phyloP scores from a whole-genome alignment of 2,329 filamentous ascomycete species.

The Coniochaeta sp. region DNA sequence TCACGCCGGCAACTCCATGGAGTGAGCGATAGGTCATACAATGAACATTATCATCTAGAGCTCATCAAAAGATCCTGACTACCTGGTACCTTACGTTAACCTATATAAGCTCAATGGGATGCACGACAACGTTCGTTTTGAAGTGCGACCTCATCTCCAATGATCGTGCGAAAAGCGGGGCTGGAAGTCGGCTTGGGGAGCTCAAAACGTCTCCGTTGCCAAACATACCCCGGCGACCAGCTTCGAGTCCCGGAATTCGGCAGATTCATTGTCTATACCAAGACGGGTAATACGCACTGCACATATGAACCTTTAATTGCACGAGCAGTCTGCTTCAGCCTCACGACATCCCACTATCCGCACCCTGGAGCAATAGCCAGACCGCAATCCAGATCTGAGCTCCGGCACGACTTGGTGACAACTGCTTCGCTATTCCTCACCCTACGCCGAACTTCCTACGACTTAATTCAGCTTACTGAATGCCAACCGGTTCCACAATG shows the following conservation, averaged over 20 bases:
- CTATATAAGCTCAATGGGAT: too few relatives aligned
- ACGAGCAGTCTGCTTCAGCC: not conserved
- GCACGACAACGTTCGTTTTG: not conserved
- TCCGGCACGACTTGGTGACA: not conserved
- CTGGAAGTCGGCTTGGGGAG: not conserved
- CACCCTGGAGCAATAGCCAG: not conserved
- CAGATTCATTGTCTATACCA: not conserved
- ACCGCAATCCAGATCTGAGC: not conserved
- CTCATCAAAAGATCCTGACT: too few relatives aligned
- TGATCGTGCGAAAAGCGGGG: not conserved
- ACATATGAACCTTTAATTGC: not conserved
- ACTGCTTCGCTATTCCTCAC: not conserved
- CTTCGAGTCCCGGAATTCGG: not conserved
- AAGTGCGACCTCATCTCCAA: too few relatives aligned
- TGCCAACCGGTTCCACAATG: not conserved
- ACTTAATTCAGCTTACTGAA: not conserved
- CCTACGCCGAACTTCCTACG: not conserved
- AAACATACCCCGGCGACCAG: not conserved
- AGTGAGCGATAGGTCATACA: too few relatives aligned
- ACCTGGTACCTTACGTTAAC: too few relatives aligned
- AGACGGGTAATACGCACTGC: not conserved
- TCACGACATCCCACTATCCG: not conserved
- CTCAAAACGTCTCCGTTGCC: not conserved
- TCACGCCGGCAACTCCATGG: too few relatives aligned
- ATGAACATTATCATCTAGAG: too few relatives aligned